phyloP scores from a whole-genome alignment of 148 eudicot species.

The Chenopodium berlandieri region DNA sequence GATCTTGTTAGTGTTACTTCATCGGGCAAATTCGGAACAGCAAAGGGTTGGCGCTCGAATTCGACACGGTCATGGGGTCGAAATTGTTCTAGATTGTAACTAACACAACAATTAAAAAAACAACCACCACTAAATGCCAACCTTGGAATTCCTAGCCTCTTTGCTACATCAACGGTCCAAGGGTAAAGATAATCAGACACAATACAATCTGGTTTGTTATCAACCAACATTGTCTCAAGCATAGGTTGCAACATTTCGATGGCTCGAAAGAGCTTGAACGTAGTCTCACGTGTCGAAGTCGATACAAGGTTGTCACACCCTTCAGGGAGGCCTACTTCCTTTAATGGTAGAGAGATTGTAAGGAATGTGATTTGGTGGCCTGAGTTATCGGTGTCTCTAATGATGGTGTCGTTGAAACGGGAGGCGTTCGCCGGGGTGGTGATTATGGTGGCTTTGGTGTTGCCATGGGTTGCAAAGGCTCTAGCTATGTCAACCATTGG shows the following conservation, averaged over 20 bases:
- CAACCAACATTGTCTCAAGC: slow-evolving; percentile 31
- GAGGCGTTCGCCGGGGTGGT: slow-evolving; percentile 42
- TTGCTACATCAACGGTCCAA: slow-evolving; percentile 45
- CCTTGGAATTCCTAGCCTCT: slow-evolving; percentile 36
- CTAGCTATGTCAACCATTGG: slow-evolving; percentile 59
- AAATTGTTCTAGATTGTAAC: slow-evolving; percentile 31
- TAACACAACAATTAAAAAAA: slow-evolving; percentile 40
- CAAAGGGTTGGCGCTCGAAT: slow-evolving; percentile 36
- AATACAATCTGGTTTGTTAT: slow-evolving; percentile 34
- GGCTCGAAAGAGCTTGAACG: slow-evolving; percentile 39
- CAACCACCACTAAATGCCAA: slow-evolving; percentile 53
- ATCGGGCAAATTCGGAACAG: slow-evolving; percentile 40
- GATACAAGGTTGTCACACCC: slow-evolving; percentile 48
- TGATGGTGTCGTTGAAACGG: slow-evolving; percentile 28
- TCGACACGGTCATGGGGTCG: slow-evolving; percentile 28
- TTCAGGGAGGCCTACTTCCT: slow-evolving; percentile 46
- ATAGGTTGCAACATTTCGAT: slow-evolving; percentile 45
- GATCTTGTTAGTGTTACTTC: slow-evolving; percentile 36
- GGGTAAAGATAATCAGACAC: slow-evolving; percentile 50
- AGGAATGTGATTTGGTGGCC: slow-evolving; percentile 22
- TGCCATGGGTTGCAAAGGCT: slow-evolving; percentile 35
- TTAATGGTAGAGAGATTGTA: slow-evolving; percentile 31
- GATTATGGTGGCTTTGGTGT: slow-evolving; percentile 40
- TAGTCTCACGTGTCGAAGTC: slow-evolving; percentile 40
- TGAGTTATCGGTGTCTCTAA: slow-evolving; percentile 22